A percentile compares a stretch with the other conserved stretches of the same genome.
These are phyloP conservation scores for Beauveria medogensis DNA, from an alignment of 2,329 filamentous ascomycete species.

Conservation along the genomic window DNA sequence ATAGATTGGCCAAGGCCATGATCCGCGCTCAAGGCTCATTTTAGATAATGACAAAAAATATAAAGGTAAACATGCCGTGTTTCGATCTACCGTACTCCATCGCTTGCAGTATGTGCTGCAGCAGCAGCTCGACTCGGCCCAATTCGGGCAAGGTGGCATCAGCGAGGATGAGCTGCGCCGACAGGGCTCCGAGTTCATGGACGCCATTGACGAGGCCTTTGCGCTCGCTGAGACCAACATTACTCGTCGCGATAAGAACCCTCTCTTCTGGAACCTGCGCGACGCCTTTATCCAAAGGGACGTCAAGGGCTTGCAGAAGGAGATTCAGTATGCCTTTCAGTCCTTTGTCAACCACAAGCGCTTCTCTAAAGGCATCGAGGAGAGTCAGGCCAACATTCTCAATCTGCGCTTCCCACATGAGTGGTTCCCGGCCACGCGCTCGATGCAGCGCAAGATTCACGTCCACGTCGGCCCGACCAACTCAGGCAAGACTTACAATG, in stretches of 20 bases:
- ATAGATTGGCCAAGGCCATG: conserved; percentile 26
- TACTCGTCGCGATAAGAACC: conserved; percentile 36
- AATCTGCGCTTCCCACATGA: conserved; percentile 84
- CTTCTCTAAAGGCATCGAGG: conserved; percentile 48
- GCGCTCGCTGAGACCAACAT: conserved; percentile 31
- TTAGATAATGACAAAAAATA: conserved; percentile 18
- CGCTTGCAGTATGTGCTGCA: conserved; percentile 30
- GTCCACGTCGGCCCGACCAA: conserved; percentile 96
- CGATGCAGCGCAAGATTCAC: conserved; percentile 74
- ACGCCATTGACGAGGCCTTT: conserved; percentile 35
- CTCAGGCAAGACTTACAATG: conserved; percentile 95
- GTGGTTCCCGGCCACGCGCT: conserved; percentile 82
- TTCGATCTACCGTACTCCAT: conserved; percentile 26
- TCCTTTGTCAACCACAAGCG: conserved; percentile 50
- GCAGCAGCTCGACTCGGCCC: conserved; percentile 16
- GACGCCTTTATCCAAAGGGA: conserved; percentile 51
- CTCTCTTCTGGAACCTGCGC: conserved; percentile 50
- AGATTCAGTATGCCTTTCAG: conserved; percentile 62
- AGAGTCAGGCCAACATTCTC: conserved; percentile 58
- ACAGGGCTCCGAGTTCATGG: conserved; percentile 38
- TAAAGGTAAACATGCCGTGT: conserved; percentile 23
- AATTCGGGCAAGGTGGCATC: conserved; percentile 20
- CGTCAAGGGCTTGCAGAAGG: conserved; percentile 39
- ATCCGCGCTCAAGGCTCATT: conserved; percentile 25
- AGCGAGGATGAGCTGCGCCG: conserved; percentile 33